Base-by-base conservation (phyloP, 2,329 filamentous ascomycete species). In the Clarireedia homoeocarpa region DNA sequence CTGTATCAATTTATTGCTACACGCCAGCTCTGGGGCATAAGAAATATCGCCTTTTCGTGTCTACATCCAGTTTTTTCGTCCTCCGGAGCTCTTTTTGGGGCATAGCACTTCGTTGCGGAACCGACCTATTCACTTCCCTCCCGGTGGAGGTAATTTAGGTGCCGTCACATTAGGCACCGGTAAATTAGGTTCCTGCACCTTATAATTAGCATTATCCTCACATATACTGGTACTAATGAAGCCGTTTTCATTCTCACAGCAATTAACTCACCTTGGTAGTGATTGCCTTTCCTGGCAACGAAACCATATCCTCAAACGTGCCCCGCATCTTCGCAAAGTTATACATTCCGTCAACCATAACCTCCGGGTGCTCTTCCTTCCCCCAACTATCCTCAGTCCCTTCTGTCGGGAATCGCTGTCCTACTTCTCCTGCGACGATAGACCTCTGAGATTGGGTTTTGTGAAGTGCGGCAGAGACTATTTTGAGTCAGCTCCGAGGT, bases 301-400 rank as follows among this genome's bases (percentile, higher is more conserved):
- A 55, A 17, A 65, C 57, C 47, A 60, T 38, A 15, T 65, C 62
- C 48, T 63, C 63, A 27, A 62, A 65, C 10, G 53, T 48, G 0
- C 61, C 62, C 0, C 57, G 55, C 40, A 63, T 44, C 14, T 59
- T 58, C 2, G 63, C 60, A 48, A 65, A 65, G 40, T 65, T 65
- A 49, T 62, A 63, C 27, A 59, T 26, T 2, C 63, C 63, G 48
- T 60, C 54, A n/a, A 61, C 51, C 23, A 58, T 52, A 6, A 50
- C 53, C 20, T 58, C 51, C 12, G 48, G 40, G 27, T 55, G 56
- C 34, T 62, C 59, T 6, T 42, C 42, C n/a, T 58, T 54, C 2
- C 36, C 53, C 7, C 34, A 7, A 20, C 53, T 55, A 45, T 58
- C 57, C 2, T 47, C 46, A 4, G 55, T 52, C 15, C 45, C 55